Evolutionary conservation across 2,329 filamentous ascomycete genomes (phyloP).

Genomic region (Pseudogymnoascus sp.): DNA sequence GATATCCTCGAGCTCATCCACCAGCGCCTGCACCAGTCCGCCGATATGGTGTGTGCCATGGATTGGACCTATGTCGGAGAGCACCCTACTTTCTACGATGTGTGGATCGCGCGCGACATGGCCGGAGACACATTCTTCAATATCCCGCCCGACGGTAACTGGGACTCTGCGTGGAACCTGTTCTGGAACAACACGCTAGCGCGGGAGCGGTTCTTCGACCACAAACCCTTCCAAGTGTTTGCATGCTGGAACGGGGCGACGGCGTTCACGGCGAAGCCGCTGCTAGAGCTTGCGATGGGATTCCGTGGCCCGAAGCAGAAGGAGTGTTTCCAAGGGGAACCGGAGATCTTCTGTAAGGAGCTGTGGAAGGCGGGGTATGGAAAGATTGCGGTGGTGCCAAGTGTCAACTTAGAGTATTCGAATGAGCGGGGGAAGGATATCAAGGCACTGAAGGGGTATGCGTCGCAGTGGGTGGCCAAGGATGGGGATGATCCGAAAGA

Average conservation of each 20-base stretch:
- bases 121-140: slow-evolving; percentile 49
- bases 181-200: slow-evolving; percentile 44
- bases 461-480: slow-evolving; percentile 31
- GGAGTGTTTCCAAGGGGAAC: slow-evolving; percentile 50
- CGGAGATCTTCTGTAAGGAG: slow-evolving; percentile 50
- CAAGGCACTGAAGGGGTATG: slow-evolving; percentile 45
- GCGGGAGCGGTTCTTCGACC: slow-evolving; percentile 27
- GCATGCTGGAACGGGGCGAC: slow-evolving; percentile 54
- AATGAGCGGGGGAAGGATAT: slow-evolving; percentile 38
- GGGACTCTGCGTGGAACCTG: slow-evolving; percentile 42
- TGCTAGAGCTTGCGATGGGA: slow-evolving; percentile 36
- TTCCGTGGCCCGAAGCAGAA: slow-evolving; percentile 36
- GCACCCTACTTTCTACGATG: slow-evolving; percentile 48
- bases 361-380: slow-evolving; percentile 44
- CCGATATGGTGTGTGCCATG: slow-evolving; percentile 52
- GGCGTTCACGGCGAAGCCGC: slow-evolving; percentile 40
- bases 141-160: slow-evolving; percentile 42
- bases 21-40: slow-evolving; percentile 39
- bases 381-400: slow-evolving; percentile 49
- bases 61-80: slow-evolving; percentile 45
- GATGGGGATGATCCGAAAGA: slow-evolving; percentile 13
- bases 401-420: slow-evolving; percentile 49
- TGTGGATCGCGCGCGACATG: slow-evolving; percentile 48
- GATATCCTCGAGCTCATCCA: slow-evolving; percentile 51
- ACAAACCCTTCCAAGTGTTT: slow-evolving; percentile 51